A percentile compares a stretch with the other conserved stretches of the same genome.
Evolutionary conservation across 2,329 filamentous ascomycete species (phyloP).

Genomic region (Microsporum audouinii): DNA sequence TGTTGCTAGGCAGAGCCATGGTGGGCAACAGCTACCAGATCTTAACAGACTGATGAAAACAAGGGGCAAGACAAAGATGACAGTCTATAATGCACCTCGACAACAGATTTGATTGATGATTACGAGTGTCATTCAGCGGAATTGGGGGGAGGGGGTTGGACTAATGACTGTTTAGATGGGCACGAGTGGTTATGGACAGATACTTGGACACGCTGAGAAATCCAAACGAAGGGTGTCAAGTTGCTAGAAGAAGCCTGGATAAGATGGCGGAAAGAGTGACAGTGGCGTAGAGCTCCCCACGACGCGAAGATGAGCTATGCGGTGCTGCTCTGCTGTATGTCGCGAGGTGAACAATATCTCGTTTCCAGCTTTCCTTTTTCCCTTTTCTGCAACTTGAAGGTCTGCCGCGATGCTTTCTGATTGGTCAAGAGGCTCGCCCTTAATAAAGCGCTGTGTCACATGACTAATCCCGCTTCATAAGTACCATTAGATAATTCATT

Average conservation of each 20-base stretch:
- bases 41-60: neutral
- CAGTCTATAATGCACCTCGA: neutral
- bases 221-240: neutral
- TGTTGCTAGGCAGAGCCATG: constrained; percentile 29
- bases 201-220: neutral
- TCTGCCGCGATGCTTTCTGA: neutral
- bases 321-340: neutral
- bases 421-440: neutral
- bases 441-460: neutral
- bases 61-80: neutral
- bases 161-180: neutral
- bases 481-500: neutral
- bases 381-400: neutral
- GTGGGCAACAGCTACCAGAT: neutral
- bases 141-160: neutral
- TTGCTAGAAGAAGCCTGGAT: neutral
- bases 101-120: neutral
- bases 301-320: neutral
- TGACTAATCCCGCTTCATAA: neutral
- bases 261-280: neutral
- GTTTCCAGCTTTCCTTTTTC: neutral
- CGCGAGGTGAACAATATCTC: neutral
- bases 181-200: neutral
- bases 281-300: neutral
- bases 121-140: neutral